A percentile compares a stretch with the other conserved stretches of the same genome.
Evolutionary conservation across 2,329 filamentous ascomycete genomes (phyloP).

Genomic region (Epichloe uncinata): DNA sequence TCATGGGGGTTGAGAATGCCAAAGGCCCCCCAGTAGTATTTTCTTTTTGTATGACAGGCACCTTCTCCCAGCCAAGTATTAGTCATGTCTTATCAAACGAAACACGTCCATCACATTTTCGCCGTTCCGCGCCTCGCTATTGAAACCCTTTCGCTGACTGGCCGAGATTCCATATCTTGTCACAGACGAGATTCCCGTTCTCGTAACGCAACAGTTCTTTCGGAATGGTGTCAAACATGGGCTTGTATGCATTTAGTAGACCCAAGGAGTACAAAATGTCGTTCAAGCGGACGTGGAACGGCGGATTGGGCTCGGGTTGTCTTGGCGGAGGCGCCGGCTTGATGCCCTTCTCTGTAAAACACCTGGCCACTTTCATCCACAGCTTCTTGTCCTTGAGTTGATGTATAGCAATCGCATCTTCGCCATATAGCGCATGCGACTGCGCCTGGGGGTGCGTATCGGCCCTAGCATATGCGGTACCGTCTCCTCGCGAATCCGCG

Average conservation of each 20-base stretch:
- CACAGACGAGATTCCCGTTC: constrained; percentile 13
- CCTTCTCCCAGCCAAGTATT: too few species aligned
- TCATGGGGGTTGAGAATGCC: too few species aligned
- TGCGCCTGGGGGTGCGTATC: constrained; percentile 13
- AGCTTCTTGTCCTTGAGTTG: constrained; percentile 14
- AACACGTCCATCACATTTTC: not conserved
- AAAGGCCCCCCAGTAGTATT: too few species aligned
- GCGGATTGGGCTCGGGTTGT: constrained; percentile 3
- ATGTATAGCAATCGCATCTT: constrained; percentile 15
- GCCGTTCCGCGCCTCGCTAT: not conserved
- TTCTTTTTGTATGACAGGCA: too few species aligned
- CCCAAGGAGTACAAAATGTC: constrained; percentile 14
- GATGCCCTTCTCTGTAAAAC: constrained; percentile 17
- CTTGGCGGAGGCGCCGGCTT: constrained; percentile 8
- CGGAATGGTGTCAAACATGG: constrained; percentile 13
- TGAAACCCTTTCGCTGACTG: constrained; percentile 7
- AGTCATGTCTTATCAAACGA: too few species aligned
- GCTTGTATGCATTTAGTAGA: constrained; percentile 8
- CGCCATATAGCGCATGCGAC: constrained; percentile 13
- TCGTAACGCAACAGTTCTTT: constrained; percentile 10
- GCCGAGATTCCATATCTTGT: constrained; percentile 15
- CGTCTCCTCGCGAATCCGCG: constrained; percentile 14
- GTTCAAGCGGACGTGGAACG: constrained; percentile 10
- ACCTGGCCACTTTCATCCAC: constrained; percentile 17
- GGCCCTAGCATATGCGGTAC: constrained; percentile 16